Conservation (phyloP, 2,329 filamentous ascomycete species). For the Aspergillus tanneri region DNA sequence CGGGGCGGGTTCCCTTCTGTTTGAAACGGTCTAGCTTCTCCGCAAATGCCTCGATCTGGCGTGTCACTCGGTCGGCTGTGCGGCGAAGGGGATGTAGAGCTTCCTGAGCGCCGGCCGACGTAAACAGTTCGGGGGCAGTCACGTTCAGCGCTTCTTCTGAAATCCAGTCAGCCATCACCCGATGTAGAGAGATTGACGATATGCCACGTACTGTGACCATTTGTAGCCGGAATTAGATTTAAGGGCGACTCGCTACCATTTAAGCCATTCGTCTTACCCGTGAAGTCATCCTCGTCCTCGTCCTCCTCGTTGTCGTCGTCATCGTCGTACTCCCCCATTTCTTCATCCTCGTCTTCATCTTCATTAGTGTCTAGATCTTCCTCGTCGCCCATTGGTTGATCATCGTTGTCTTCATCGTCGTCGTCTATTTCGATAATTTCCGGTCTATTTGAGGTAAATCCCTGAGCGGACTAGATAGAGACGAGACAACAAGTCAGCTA, state of each 20-base stretch:
- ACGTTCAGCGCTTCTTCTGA: conserved; percentile 18
- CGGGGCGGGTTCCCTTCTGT: conserved; percentile 50
- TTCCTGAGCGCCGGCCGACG: conserved; percentile 50
- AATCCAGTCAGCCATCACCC: conserved; percentile 14
- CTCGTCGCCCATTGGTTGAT: conserved; percentile 28
- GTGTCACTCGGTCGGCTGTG: conserved; percentile 67
- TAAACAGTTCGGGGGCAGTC: conserved; percentile 38
- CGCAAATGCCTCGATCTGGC: conserved; percentile 85
- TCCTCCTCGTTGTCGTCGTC: conserved; percentile 34
- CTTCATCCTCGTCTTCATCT: conserved; percentile 30
- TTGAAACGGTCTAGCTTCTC: conserved; percentile 75
- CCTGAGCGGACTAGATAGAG: conserved; percentile 17
- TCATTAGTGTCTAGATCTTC: conserved; percentile 31
- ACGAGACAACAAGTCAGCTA: conserved; percentile 17
- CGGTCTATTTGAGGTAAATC: conserved; percentile 26
- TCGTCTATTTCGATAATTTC: conserved; percentile 44
- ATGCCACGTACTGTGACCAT: conserved; percentile 19
- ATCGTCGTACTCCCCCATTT: conserved; percentile 29
- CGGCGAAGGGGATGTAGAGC: conserved; percentile 61
- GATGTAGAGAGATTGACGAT: neutral
- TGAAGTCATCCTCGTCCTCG: conserved; percentile 27
- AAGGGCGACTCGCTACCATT: conserved; percentile 29
- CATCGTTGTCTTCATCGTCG: conserved; percentile 32
- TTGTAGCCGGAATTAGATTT: conserved; percentile 14
- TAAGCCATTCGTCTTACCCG: conserved; percentile 28